Conservation (phyloP, 192 early-diverging fungal species). For the Allomyces macrogynus region DNA sequence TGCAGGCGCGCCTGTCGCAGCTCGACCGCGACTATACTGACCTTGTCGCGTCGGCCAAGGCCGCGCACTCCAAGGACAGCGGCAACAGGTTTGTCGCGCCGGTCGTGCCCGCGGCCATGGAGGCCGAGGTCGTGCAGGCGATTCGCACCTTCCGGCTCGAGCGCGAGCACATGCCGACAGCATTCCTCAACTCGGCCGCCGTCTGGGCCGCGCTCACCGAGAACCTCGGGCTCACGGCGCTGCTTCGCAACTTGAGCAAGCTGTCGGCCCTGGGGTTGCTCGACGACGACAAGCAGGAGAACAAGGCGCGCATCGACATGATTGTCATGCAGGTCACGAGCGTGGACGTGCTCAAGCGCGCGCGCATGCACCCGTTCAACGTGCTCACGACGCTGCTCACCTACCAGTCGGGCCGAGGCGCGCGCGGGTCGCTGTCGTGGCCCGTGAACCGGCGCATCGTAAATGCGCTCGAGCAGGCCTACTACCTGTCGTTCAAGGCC, state of each 20-base stretch:
- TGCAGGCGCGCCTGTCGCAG: conserved; percentile 1
- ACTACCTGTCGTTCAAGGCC: conserved; percentile 7
- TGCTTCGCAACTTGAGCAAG: conserved; percentile 10
- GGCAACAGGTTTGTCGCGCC: neutral
- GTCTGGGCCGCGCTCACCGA: conserved; percentile 9
- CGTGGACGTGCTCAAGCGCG: conserved; percentile 5
- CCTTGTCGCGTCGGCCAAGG: neutral
- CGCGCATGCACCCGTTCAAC: conserved; percentile 12
- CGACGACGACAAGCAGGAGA: conserved; percentile 2
- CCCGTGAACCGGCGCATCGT: conserved; percentile 3
- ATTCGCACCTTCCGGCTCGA: conserved; percentile 7
- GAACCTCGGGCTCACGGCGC: conserved; percentile 11
- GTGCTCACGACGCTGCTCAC: conserved; percentile 8
- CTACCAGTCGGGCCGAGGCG: conserved; percentile 6
- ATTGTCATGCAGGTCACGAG: neutral
- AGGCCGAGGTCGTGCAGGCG: conserved; percentile 4
- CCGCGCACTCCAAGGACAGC: neutral
- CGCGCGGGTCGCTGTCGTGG: conserved; percentile 9
- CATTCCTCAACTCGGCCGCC: conserved; percentile 3
- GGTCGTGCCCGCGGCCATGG: neutral
- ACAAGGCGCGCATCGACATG: neutral
- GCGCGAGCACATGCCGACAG: conserved; percentile 9
- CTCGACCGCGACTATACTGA: conserved; percentile 3
- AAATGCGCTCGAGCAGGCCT: conserved; percentile 8
- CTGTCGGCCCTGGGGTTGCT: conserved; percentile 7